Percentiles rank a stretch among this genome's conserved stretches.
These are phyloP conservation scores for Trypanosoma vivax DNA, from an alignment of 208 protist species.

Conservation along the genomic window DNA sequence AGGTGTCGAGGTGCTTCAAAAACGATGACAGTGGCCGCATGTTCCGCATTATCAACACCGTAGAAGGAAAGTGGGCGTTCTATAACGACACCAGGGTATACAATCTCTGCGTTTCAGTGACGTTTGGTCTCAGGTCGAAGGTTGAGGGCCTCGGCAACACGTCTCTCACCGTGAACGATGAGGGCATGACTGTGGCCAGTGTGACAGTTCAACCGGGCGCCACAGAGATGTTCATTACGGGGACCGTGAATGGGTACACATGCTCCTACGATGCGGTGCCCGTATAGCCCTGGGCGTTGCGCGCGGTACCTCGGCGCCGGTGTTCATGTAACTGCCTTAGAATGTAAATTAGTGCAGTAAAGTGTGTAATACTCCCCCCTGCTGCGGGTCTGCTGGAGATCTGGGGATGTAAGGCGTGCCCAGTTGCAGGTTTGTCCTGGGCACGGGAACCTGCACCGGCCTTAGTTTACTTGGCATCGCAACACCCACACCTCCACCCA, in stretches of 20 bases:
- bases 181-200: conserved; percentile 36
- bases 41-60: conserved; percentile 71
- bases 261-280: conserved; percentile 48
- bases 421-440: too few relatives aligned
- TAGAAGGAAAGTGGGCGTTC: conserved; percentile 70
- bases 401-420: too few relatives aligned
- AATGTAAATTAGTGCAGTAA: too few relatives aligned
- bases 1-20: conserved; percentile 62
- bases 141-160: conserved; percentile 43
- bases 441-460: too few relatives aligned
- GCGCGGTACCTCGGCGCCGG: background rate
- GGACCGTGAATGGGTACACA: conserved; percentile 65
- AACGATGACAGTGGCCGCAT: conserved; percentile 55
- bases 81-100: conserved; percentile 71
- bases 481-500: too few relatives aligned
- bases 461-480: too few relatives aligned
- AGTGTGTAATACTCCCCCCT: too few relatives aligned
- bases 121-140: conserved; percentile 46
- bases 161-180: conserved; percentile 22
- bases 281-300: background rate
- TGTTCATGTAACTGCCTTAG: too few relatives aligned
- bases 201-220: conserved; percentile 38
- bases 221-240: conserved; percentile 71
- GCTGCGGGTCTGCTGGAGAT: too few relatives aligned
- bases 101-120: conserved; percentile 45